phyloP scores from a whole-genome alignment of 164 flowering plant species.

The Tetrastigma voinierianum region DNA sequence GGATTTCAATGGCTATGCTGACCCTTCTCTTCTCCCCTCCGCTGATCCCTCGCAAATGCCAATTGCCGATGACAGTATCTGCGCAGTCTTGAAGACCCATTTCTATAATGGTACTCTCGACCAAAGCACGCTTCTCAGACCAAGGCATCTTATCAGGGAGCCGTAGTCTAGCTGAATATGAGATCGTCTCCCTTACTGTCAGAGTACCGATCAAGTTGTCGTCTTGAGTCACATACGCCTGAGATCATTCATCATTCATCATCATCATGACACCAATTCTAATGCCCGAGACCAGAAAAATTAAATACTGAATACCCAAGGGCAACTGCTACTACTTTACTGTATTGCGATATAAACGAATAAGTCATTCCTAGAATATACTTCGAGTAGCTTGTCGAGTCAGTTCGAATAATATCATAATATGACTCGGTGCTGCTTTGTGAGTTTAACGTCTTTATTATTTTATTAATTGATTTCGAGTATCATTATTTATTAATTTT shows the following conservation, averaged over 20 bases:
- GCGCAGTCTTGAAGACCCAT: constrained; percentile 97
- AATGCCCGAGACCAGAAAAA: too few species aligned
- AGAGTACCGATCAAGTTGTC: constrained; percentile 86
- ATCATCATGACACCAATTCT: too few species aligned
- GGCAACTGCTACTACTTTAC: too few species aligned
- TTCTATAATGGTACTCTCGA: constrained; percentile 80
- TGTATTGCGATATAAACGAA: too few species aligned
- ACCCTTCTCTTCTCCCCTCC: constrained; percentile 94
- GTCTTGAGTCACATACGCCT: constrained; percentile 99
- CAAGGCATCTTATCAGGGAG: constrained; percentile 79
- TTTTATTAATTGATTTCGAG: too few species aligned
- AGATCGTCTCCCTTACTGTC: constrained; percentile 84
- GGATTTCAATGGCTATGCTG: constrained; percentile 90
- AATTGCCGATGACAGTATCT: constrained; percentile 84
- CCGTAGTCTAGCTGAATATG: constrained; percentile 76
- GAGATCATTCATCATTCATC: not conserved
- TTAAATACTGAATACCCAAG: too few species aligned
- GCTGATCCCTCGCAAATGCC: constrained; percentile 92
- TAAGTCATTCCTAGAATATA: too few species aligned
- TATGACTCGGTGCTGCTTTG: too few species aligned
- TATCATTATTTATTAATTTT: too few species aligned
- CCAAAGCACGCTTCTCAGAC: constrained; percentile 70
- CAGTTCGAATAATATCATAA: too few species aligned
- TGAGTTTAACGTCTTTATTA: too few species aligned
- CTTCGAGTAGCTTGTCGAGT: too few species aligned